phyloP scores from a whole-genome alignment of 495 filamentous ascomycete genomes.

The Trichoderma erinaceum region DNA sequence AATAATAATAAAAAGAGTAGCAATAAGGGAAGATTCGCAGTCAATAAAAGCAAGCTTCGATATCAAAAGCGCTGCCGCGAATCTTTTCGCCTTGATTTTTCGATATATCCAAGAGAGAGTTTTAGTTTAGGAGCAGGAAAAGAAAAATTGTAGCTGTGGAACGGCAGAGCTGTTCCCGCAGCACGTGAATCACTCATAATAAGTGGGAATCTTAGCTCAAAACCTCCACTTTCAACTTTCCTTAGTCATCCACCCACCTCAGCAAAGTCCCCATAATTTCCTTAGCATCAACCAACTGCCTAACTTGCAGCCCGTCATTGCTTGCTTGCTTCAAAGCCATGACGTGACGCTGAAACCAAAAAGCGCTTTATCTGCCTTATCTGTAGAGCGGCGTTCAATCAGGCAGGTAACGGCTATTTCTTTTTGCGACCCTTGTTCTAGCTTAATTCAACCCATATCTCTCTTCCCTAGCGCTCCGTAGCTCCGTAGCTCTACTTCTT shows the following conservation, averaged over 20 bases:
- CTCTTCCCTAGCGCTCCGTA: background rate
- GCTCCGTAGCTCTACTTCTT: background rate
- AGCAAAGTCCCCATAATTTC: background rate
- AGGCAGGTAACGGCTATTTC: background rate
- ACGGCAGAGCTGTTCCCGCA: background rate
- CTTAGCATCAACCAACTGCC: too few relatives aligned
- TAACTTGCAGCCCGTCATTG: background rate
- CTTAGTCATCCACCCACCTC: background rate
- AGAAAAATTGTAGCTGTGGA: slow-evolving; percentile 15
- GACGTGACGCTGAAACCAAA: background rate
- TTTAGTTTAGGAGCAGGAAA: background rate
- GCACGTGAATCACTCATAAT: slow-evolving; percentile 9
- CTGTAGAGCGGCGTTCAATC: background rate
- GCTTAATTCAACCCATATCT: background rate
- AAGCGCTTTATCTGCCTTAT: background rate
- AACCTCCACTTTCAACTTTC: background rate
- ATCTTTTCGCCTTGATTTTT: background rate
- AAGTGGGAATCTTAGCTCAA: background rate
- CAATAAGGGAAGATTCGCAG: background rate
- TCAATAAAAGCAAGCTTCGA: background rate
- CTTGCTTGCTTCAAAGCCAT: background rate
- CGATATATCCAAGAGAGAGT: background rate
- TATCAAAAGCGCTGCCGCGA: background rate
- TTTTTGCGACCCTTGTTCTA: background rate
- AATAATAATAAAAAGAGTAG: background rate